Base-by-base conservation (phyloP, 495 filamentous ascomycete species). In the Aeminium ludgeri region DNA sequence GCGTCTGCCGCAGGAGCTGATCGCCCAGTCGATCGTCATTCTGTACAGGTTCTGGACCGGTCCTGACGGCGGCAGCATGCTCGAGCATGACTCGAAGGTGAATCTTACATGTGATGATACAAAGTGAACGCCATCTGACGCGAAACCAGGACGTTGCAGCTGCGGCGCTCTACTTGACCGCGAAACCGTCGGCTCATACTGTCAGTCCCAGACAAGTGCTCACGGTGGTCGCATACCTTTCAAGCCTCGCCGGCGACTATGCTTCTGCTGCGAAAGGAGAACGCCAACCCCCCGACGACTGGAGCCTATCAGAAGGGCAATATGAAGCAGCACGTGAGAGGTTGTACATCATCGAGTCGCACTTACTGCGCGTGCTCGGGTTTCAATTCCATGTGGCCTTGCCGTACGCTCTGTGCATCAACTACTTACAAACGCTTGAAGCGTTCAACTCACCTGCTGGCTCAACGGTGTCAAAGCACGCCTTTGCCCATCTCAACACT, bases 341-440 rank as follows among this genome's bases (percentile, higher is more conserved):
- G 6, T 65, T 95, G 6, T 65, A 93, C 12, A 57, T 68, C 16
- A 67, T 73, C 29, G 89, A 97, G 55, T 70, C 77, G 3, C 67
- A 73, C 31, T 73, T 95, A 18, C 68, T 95, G 0, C 74, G 76
- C 41, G 65, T 74, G 0, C 62, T 95, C 0, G 72, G 77, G 19
- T 95, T 94, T 59, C 68, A 87, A 51, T 82, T 78, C 6, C 80
- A 89, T 51, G 77, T 86, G 10, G 72, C 78, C 1, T 65, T 93
- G 1, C 89, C 89, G 0, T 84, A 96, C 50, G 72, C 81, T 1
- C 68, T 95, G n/a, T 80, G 78, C 25, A 67, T 96, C 38, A 96
- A 86, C 3, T 97, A 96, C 60, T 69, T 95, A 0, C 87, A 96
- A 59, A 76, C 89, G 2, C 70, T 97, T 10, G 80, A 80, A 30